phyloP scores from a whole-genome alignment of 2,329 filamentous ascomycete genomes.

The Colletotrichum abscissum region DNA sequence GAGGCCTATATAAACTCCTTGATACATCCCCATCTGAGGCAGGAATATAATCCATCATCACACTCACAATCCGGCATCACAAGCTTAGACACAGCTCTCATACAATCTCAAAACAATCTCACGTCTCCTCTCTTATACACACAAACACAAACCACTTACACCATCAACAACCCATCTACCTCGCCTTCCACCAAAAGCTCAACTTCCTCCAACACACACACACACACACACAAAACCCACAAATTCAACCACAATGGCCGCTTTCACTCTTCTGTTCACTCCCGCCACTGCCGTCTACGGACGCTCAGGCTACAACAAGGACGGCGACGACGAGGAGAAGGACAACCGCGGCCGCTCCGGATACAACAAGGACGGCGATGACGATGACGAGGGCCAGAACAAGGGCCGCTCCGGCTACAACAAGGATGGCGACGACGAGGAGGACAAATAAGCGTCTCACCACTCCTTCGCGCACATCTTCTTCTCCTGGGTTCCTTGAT shows the following conservation, averaged over 20 bases:
- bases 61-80: constrained; percentile 21
- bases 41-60: constrained; percentile 15
- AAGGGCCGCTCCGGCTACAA: constrained; percentile 61
- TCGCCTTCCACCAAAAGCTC: not conserved
- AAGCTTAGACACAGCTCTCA: constrained; percentile 11
- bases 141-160: constrained; percentile 36
- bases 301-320: constrained; percentile 57
- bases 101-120: not conserved
- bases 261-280: constrained; percentile 44
- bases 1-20: constrained; percentile 30
- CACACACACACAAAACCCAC: constrained; percentile 3
- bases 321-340: constrained; percentile 44
- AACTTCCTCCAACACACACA: constrained; percentile 1
- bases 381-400: constrained; percentile 47
- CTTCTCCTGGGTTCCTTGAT: not conserved
- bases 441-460: constrained; percentile 43
- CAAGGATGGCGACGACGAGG: constrained; percentile 52
- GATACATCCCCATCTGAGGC: constrained; percentile 10
- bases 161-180: constrained; percentile 38
- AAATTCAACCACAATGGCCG: constrained; percentile 48
- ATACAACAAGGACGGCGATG: constrained; percentile 51
- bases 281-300: constrained; percentile 50
- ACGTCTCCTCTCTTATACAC: constrained; percentile 35
- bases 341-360: constrained; percentile 51
- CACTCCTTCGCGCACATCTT: not conserved